A percentile compares a stretch with the other conserved stretches of the same genome.
These are phyloP conservation scores for Nitzschia sp. DNA, from an alignment of 108 stramenopile genomes.

Conservation along the genomic window DNA sequence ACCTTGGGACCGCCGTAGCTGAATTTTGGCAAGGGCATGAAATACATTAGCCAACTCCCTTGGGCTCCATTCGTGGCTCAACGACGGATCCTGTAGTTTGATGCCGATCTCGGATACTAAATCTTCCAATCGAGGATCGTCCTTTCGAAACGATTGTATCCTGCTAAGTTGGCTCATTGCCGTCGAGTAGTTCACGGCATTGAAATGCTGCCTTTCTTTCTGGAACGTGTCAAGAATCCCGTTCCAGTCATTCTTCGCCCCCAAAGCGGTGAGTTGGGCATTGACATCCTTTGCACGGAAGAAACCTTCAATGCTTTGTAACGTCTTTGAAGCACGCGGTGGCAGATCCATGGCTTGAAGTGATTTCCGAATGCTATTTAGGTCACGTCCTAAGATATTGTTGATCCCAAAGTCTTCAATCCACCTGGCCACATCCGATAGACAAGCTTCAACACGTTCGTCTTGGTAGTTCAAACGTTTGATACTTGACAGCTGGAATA, in stretches of 20 bases:
- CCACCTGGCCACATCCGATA: too few species aligned
- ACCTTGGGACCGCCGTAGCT: not conserved
- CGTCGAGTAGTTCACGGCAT: slow-evolving; percentile 23
- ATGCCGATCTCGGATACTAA: not conserved
- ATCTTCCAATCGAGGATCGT: slow-evolving; percentile 13
- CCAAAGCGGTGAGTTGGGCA: not conserved
- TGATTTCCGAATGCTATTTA: too few species aligned
- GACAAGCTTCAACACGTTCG: too few species aligned
- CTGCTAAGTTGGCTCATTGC: slow-evolving; percentile 18
- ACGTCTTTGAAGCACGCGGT: too few species aligned
- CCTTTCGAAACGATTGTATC: slow-evolving; percentile 10
- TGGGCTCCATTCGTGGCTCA: not conserved
- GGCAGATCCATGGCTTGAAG: too few species aligned
- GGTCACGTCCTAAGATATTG: too few species aligned
- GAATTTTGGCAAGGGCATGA: slow-evolving; percentile 29
- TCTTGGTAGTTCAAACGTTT: too few species aligned
- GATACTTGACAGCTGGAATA: too few species aligned
- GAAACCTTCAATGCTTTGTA: too few species aligned
- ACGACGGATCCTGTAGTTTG: not conserved
- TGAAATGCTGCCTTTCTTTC: slow-evolving; percentile 8
- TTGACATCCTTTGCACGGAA: not conserved
- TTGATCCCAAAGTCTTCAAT: too few species aligned
- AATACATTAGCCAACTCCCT: slow-evolving; percentile 5
- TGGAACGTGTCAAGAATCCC: not conserved
- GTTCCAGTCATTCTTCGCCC: not conserved